Base-by-base conservation (phyloP, 331 rosid species). In the Quercus phellos region DNA sequence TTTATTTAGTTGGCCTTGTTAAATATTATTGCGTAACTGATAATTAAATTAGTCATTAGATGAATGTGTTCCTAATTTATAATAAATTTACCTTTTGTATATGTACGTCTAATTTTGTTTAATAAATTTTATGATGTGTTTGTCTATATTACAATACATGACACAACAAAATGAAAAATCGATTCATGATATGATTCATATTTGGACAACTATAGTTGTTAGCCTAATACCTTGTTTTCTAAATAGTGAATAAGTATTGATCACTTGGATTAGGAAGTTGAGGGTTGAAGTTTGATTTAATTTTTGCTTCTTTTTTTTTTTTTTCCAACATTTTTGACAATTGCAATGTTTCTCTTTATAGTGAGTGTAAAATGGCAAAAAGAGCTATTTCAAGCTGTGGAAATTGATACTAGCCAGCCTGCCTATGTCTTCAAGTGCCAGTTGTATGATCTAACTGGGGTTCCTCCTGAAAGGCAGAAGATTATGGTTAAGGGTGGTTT, bases 401-500 rank as follows among this genome's bases (percentile, higher is more conserved):
- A 95, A 85, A 84, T 95, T 71, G 97, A 95, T 85, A 91, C 98
- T 58, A 84, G 86, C 67, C 97, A 92, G 87, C 85, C 98, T 42
- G 92, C 99, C 29, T 85, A 82, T 82, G 97, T 95, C 74, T 95
- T 95, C 81, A 95, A 95, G 88, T 89, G 97, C 87, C 99, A 95
- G 78, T 82, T 95, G 86, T 95, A 55, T 74, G 98, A 91, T 88
- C 87, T 95, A 78, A 95, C 99, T 0, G 99, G 98, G 66, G 99
- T 95, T 4, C 96, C 98, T 84, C 97, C 98, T 32, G 98, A 93
- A 77, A 95, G 99, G 80, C 99, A 93, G 84, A 95, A 95, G 53
- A 93, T 95, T 79, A 95, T 95, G 99, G 97, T 95, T 53, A 95
- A 95, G 88, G 99, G 99, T 80, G 99, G 98, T 77, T 81, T 95